Evolutionary conservation across 179 eudicot species (phyloP).

Genomic region (Pouteria campechiana): DNA sequence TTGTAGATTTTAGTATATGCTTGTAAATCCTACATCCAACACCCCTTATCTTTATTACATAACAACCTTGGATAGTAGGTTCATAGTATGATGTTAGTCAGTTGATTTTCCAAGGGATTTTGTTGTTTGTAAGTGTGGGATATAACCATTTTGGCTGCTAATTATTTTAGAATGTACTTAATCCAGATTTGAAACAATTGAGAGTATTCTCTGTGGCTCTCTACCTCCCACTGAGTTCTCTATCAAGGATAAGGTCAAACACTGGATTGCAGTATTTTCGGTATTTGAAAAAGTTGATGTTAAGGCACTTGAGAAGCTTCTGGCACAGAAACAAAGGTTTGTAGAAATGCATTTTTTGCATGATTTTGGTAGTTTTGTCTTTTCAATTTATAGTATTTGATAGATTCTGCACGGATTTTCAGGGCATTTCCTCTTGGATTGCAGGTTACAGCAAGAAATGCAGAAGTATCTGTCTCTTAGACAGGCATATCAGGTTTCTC

Average conservation of each 20-base stretch:
- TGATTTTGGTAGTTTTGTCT: neutral
- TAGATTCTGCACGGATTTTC: conserved; percentile 15
- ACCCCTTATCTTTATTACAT: too few species aligned
- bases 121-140: too few species aligned
- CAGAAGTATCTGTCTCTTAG: conserved; percentile 77
- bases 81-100: too few species aligned
- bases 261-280: conserved; percentile 60
- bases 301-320: conserved; percentile 86
- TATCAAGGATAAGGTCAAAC: conserved; percentile 51
- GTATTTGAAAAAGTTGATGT: conserved; percentile 87
- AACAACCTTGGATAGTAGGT: too few species aligned
- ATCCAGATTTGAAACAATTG: conserved; percentile 87
- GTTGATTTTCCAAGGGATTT: too few species aligned
- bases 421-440: conserved; percentile 16
- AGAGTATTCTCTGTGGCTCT: conserved; percentile 46
- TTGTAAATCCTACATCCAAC: too few species aligned
- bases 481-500: conserved; percentile 71
- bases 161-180: too few species aligned
- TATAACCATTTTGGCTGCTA: too few species aligned
- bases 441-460: conserved; percentile 96
- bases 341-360: conserved; percentile 2
- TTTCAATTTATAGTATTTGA: neutral
- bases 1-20: too few species aligned
- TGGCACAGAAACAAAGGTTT: conserved; percentile 98
- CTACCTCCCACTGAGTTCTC: conserved; percentile 69